Percentiles rank a stretch among this genome's conserved stretches.
These are phyloP conservation scores for Asterophora parasitica DNA, from an alignment of 768 basidiomycete species.

Conservation along the genomic window DNA sequence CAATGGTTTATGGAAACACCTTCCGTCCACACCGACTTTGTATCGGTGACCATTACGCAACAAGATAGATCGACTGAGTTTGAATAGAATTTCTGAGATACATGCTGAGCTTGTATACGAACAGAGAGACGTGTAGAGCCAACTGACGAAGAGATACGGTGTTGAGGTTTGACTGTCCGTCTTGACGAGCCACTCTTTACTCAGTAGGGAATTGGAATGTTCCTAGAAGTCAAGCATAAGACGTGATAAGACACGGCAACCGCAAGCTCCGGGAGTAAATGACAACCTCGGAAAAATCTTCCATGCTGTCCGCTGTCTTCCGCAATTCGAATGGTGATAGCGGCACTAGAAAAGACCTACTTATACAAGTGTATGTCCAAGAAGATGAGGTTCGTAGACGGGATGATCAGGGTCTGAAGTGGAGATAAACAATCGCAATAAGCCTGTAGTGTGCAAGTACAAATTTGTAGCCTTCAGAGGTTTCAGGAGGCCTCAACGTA, in stretches of 20 bases:
- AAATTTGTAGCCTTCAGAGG: too few relatives aligned
- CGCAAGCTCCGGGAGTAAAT: slow-evolving; percentile 2
- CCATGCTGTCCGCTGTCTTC: slow-evolving; percentile 34
- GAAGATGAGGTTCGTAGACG: not conserved
- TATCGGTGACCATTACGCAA: slow-evolving; percentile 66
- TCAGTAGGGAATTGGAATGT: slow-evolving; percentile 48
- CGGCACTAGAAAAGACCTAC: not conserved
- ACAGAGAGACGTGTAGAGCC: not conserved
- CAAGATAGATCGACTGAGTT: slow-evolving; percentile 55
- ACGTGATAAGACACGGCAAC: slow-evolving; percentile 1
- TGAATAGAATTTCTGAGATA: slow-evolving; percentile 56
- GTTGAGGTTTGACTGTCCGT: slow-evolving; percentile 52
- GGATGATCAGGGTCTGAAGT: too few relatives aligned
- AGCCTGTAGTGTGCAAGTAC: not conserved
- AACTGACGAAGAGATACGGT: slow-evolving; percentile 70
- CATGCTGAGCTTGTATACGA: not conserved
- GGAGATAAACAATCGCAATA: too few relatives aligned
- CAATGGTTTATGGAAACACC: slow-evolving; percentile 34
- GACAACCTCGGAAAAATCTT: slow-evolving; percentile 44
- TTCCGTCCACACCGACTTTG: slow-evolving; percentile 71
- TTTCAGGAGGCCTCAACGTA: too few relatives aligned
- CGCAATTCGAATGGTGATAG: slow-evolving; percentile 4
- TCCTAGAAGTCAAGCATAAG: slow-evolving; percentile 36
- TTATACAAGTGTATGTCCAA: too few relatives aligned
- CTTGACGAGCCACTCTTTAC: slow-evolving; percentile 74